A percentile compares a stretch with the other conserved stretches of the same genome.
phyloP scores from a whole-genome alignment of 148 eudicot genomes.

The Chenopodium album region DNA sequence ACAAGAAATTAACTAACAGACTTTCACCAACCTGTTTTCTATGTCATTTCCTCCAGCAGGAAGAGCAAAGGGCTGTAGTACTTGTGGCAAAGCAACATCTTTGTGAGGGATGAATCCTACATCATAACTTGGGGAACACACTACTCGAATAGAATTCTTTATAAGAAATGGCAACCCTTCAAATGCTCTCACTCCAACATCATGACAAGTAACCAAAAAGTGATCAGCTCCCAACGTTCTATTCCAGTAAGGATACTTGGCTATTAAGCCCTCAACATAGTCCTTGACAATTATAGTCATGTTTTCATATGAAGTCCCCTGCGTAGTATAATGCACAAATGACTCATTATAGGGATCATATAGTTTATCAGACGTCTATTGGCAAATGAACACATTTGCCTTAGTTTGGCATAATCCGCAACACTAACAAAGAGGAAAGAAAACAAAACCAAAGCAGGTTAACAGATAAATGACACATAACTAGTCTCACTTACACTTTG shows the following conservation, averaged over 20 bases:
- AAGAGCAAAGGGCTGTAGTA: slow-evolving; percentile 92
- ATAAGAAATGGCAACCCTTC: slow-evolving; percentile 76
- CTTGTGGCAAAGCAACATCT: slow-evolving; percentile 96
- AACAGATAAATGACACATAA: not conserved
- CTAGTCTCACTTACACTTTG: no score
- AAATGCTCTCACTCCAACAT: slow-evolving; percentile 95
- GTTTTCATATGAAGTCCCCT: slow-evolving; percentile 94
- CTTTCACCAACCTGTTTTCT: slow-evolving; percentile 58
- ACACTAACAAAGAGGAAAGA: not conserved
- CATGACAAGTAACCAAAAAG: slow-evolving; percentile 93
- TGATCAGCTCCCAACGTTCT: slow-evolving; percentile 96
- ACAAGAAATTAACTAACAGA: not conserved
- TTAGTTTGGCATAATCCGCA: not conserved
- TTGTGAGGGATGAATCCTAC: slow-evolving; percentile 94
- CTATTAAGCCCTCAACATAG: slow-evolving; percentile 76
- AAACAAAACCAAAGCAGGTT: not conserved
- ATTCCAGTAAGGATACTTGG: slow-evolving; percentile 93
- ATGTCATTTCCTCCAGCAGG: slow-evolving; percentile 91
- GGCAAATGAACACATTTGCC: not conserved
- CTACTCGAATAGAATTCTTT: slow-evolving; percentile 88
- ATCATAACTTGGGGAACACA: slow-evolving; percentile 91
- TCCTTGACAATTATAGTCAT: slow-evolving; percentile 80
- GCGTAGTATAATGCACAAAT: slow-evolving; percentile 27
- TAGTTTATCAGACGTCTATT: not conserved
- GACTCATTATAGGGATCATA: not conserved